A percentile compares a stretch with the other conserved stretches of the same genome.
Evolutionary conservation across 805 yeast species (phyloP).

Genomic region (Saccharomyces cerevisiae): DNA sequence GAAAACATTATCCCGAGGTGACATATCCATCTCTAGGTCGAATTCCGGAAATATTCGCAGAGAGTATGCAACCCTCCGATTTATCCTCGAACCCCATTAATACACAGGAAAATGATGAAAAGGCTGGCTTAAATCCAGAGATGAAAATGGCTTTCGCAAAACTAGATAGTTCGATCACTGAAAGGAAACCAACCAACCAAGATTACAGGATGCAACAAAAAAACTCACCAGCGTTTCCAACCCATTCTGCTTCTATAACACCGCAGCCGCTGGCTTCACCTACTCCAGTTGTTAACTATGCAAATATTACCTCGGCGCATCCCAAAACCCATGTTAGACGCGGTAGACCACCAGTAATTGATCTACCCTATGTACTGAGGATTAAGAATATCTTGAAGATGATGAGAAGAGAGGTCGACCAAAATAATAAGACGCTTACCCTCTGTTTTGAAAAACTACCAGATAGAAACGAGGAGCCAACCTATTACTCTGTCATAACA

Average conservation of each 20-base stretch:
- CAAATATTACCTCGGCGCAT: conserved; percentile 12
- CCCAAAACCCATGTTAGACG: conserved; percentile 28
- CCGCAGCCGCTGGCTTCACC: conserved; percentile 5
- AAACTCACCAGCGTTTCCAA: neutral
- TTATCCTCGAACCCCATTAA: conserved; percentile 1
- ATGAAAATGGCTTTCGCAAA: neutral
- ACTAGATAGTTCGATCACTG: neutral
- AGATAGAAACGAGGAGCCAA: conserved; percentile 43
- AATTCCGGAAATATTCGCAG: conserved; percentile 42
- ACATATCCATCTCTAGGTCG: conserved; percentile 53
- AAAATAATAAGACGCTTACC: conserved; percentile 45
- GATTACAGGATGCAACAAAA: neutral
- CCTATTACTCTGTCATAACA: conserved; percentile 40
- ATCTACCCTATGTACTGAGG: conserved; percentile 64
- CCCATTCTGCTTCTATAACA: conserved; percentile 7
- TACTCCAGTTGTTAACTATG: neutral
- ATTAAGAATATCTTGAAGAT: conserved; percentile 79
- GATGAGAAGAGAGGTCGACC: conserved; percentile 62
- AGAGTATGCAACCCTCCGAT: conserved; percentile 4
- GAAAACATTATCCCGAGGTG: conserved; percentile 28
- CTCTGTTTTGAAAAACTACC: conserved; percentile 75
- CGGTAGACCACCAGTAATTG: conserved; percentile 32
- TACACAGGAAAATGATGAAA: neutral
- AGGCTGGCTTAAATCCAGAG: neutral
- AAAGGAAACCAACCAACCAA: neutral